Evolutionary conservation across 257 asterid species (phyloP), one percentile per base, ranked within the genome.

Genomic region (Verbascum thapsus): DNA sequence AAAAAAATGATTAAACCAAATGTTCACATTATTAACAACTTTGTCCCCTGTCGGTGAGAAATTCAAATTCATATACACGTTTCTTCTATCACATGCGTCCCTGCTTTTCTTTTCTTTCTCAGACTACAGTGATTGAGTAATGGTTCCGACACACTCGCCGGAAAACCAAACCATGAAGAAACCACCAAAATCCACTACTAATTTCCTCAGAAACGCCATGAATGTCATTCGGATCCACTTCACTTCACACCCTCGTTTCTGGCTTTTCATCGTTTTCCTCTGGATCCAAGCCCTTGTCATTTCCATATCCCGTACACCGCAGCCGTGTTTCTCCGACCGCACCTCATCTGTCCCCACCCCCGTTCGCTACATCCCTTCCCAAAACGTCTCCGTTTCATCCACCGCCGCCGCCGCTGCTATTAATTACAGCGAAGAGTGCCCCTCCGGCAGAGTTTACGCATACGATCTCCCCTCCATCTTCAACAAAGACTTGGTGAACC

Each of bases 371-470:
- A 16, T 58, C 12, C 52, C 77, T 0, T 30, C 72, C 8, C 65
- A 19, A 3, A 17, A 58, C 41, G 30, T 20, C 39, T 47, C 68
- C 62, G 60, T 26, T 63, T 54, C 26, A 1, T 11, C 73, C 12
- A 66, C 60, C 47, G 65, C 35, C 23, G 56, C 74, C 9, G 37
- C 54, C 16, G 56, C 40, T 40, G 6, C 7, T 5, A 61, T 49
- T 10, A 60, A 22, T 15, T 78, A 47, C 75, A 78, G 68, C 55
- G 84, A 76, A 19, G 87, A 80, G 8, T 92, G 99, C 57, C 85
- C 78, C 53, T 84, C 83, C 49, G 99, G 99, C 17, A 70, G 81
- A 15, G 82, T 92, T 16, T 92, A 63, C 75, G 88, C 84, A 16
- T 92, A 92, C 83, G 89, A 89, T 9, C 82, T 92, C 0, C 96